Conservation (phyloP, 208 protist genomes). For the Sergeia podlipaevii region DNA sequence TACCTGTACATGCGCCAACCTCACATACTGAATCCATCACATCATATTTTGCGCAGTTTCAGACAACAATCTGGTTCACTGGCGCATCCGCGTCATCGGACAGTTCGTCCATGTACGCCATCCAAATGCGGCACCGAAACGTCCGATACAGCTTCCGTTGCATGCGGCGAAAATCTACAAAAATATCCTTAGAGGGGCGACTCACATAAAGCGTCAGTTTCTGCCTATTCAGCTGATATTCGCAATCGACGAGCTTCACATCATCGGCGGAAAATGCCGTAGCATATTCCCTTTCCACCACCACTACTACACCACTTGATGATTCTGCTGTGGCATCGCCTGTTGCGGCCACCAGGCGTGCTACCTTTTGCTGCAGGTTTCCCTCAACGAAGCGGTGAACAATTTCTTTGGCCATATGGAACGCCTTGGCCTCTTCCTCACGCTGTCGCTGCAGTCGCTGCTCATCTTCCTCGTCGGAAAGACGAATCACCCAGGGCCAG, state of each 20-base stretch:
- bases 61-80: no score
- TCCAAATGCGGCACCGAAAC: conserved; percentile 74
- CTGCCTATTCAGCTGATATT: conserved; percentile 61
- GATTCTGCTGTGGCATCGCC: not conserved
- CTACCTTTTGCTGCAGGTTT: conserved; percentile 21
- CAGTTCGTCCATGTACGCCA: conserved; percentile 71
- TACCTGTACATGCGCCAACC: no score
- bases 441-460: conserved; percentile 7
- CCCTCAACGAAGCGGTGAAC: conserved; percentile 36
- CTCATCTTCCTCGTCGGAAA: conserved; percentile 19
- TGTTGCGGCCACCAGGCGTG: conserved; percentile 11
- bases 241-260: conserved; percentile 38
- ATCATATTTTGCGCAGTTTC: no score
- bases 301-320: conserved; percentile 6
- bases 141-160: conserved; percentile 61
- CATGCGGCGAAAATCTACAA: conserved; percentile 73
- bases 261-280: no score
- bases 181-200: conserved; percentile 35
- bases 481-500: conserved; percentile 42
- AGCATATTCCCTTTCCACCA: not conserved
- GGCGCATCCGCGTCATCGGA: conserved; percentile 32
- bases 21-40: no score
- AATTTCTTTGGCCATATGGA: conserved; percentile 21
- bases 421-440: conserved; percentile 16
- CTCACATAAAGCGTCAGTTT: conserved; percentile 73